Percentiles rank a stretch among this genome's conserved stretches.
These are phyloP conservation scores for Neurospora intermedia DNA, from an alignment of 495 filamentous ascomycete genomes.

Conservation along the genomic window DNA sequence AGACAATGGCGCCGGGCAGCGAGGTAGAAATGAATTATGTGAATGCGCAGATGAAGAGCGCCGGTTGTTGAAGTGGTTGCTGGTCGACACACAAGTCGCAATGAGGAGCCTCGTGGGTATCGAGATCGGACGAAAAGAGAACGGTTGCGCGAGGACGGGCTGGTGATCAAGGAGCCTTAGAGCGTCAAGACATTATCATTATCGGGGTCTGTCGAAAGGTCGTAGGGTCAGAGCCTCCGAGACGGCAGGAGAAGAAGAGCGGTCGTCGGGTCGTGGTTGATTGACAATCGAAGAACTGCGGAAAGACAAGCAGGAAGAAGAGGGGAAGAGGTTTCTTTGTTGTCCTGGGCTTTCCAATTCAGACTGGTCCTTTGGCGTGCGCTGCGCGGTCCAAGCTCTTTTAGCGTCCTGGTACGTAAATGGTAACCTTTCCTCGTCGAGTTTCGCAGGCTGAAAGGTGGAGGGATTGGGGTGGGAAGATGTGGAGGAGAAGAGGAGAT, in stretches of 20 bases:
- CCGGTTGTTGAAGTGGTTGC: background rate
- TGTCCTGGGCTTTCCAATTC: background rate
- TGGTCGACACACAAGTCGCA: background rate
- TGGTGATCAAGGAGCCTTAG: conserved; percentile 4
- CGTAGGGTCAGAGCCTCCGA: background rate
- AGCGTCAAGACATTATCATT: conserved; percentile 16
- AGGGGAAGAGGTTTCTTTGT: background rate
- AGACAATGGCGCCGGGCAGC: background rate
- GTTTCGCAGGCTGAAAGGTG: background rate
- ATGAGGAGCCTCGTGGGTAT: background rate
- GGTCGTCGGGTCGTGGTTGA: background rate
- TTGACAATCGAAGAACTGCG: conserved; percentile 4
- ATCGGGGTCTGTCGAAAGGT: conserved; percentile 6
- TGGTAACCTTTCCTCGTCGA: background rate
- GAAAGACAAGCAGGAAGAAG: background rate
- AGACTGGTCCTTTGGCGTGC: background rate
- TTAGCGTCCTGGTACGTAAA: background rate
- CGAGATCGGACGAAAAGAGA: background rate
- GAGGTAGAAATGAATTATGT: background rate
- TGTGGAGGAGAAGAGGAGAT: background rate
- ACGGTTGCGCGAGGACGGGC: background rate
- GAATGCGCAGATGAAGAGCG: background rate
- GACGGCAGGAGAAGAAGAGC: background rate
- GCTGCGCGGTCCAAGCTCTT: background rate
- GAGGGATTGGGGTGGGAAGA: background rate